Conservation (phyloP, 208 protist species). For the Zelonia costaricensis region DNA sequence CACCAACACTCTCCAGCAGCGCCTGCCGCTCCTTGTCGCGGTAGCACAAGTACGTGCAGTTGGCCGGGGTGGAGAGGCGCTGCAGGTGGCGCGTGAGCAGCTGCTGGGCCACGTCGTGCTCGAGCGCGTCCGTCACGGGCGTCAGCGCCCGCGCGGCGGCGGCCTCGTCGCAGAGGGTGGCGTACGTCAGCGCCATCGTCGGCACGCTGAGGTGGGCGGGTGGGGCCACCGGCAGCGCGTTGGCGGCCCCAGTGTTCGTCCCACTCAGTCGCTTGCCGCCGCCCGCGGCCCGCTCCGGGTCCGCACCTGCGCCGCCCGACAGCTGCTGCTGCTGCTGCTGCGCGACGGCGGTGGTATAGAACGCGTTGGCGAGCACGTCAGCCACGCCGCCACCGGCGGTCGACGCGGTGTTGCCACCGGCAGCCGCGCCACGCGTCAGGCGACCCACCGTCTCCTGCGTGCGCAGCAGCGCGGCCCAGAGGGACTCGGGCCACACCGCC, state of each 20-base stretch:
- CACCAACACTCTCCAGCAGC: conserved; percentile 25
- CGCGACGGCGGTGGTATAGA: conserved; percentile 7
- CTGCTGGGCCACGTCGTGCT: conserved; percentile 60
- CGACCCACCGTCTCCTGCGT: conserved; percentile 25
- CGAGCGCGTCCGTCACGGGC: conserved; percentile 46
- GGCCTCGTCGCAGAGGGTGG: conserved; percentile 53
- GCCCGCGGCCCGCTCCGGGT: background rate
- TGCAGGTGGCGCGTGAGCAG: conserved; percentile 66
- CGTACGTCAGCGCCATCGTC: conserved; percentile 43
- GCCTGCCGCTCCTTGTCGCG: conserved; percentile 36
- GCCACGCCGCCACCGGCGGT: background rate
- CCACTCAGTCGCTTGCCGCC: background rate
- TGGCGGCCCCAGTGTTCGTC: background rate
- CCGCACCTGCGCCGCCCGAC: background rate
- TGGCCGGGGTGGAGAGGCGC: conserved; percentile 44
- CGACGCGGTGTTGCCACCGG: background rate
- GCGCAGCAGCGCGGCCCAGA: conserved; percentile 21
- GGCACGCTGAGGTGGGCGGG: conserved; percentile 47
- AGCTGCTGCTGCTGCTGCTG: conserved; percentile 14
- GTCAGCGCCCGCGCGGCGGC: conserved; percentile 40
- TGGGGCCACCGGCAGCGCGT: background rate
- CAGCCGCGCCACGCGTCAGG: background rate
- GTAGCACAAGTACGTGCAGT: conserved; percentile 82
- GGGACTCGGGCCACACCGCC: conserved; percentile 28
- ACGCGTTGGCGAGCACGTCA: conserved; percentile 16